phyloP scores from a whole-genome alignment of 306 rosid genomes.

The Casuarina glauca region DNA sequence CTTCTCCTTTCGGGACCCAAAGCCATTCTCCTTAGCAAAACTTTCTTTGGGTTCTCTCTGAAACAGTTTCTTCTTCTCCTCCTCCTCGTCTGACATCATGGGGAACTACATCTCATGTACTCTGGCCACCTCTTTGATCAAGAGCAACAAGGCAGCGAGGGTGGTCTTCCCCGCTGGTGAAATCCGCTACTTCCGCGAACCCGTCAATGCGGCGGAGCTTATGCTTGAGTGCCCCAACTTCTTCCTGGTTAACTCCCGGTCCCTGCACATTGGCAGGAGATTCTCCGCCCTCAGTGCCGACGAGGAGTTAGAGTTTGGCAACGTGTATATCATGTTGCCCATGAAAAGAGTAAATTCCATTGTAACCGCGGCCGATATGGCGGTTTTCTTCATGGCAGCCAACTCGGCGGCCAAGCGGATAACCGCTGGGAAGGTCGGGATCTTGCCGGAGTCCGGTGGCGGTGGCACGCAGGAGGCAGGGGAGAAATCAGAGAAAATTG shows the following conservation, averaged over 20 bases:
- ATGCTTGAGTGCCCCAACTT: constrained; percentile 72
- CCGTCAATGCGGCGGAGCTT: constrained; percentile 78
- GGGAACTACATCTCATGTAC: constrained; percentile 84
- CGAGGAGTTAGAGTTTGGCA: constrained; percentile 70
- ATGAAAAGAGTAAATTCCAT: constrained; percentile 69
- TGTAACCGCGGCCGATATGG: constrained; percentile 74
- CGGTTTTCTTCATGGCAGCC: constrained; percentile 67
- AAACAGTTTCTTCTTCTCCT: no score
- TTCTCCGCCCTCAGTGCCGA: constrained; percentile 80
- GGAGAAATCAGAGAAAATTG: background rate
- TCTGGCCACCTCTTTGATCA: constrained; percentile 62
- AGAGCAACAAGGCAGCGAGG: constrained; percentile 52
- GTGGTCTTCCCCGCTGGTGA: constrained; percentile 82
- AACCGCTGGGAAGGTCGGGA: constrained; percentile 42
- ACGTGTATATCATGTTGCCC: constrained; percentile 70
- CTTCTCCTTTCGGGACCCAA: constrained; percentile 1
- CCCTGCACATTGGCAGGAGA: constrained; percentile 68
- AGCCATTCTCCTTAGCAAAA: background rate
- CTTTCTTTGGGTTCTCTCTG: background rate
- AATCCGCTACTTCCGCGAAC: constrained; percentile 53
- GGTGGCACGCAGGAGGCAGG: background rate
- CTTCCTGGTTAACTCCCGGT: constrained; percentile 54
- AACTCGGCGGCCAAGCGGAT: constrained; percentile 74
- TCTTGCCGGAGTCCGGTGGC: constrained; percentile 37
- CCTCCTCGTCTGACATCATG: constrained; percentile 29